These are phyloP conservation scores for Fusarium newnesense DNA, from an alignment of 2,329 filamentous ascomycete species.

Conservation along the genomic window DNA sequence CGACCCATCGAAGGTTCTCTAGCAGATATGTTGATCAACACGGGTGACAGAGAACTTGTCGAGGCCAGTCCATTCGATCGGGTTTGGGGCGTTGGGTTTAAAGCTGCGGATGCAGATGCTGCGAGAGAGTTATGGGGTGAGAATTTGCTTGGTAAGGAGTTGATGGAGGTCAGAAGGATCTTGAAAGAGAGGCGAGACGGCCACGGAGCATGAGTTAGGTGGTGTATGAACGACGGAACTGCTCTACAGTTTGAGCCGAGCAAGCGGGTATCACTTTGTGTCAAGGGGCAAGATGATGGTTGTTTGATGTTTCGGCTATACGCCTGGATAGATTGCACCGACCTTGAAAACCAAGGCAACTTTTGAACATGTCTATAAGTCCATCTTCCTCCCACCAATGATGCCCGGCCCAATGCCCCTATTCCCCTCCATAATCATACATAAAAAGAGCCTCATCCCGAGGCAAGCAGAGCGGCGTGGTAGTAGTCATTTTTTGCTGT, in stretches of 20 bases:
- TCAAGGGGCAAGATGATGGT: background rate
- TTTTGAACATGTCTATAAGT: slow-evolving; percentile 37
- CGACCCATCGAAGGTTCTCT: slow-evolving; percentile 53
- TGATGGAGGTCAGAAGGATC: slow-evolving; percentile 67
- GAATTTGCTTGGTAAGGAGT: slow-evolving; percentile 71
- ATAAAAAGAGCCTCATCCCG: slow-evolving; percentile 42
- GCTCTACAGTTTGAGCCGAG: background rate
- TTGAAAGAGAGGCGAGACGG: slow-evolving; percentile 55
- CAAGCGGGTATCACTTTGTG: background rate
- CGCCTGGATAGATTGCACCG: slow-evolving; percentile 20
- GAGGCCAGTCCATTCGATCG: slow-evolving; percentile 70
- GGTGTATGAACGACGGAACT: background rate
- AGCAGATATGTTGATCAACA: slow-evolving; percentile 61
- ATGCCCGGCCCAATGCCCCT: slow-evolving; percentile 29
- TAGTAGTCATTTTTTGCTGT: slow-evolving; percentile 38
- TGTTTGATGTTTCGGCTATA: slow-evolving; percentile 12
- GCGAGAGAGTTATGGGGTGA: slow-evolving; percentile 66
- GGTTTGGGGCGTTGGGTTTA: slow-evolving; percentile 75
- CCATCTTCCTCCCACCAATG: slow-evolving; percentile 22
- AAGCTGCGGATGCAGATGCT: slow-evolving; percentile 57
- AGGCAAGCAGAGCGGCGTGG: slow-evolving; percentile 50
- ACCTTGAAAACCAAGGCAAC: slow-evolving; percentile 28
- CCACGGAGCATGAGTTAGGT: background rate
- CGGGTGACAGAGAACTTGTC: slow-evolving; percentile 69
- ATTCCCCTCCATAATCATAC: slow-evolving; percentile 43